phyloP scores from a whole-genome alignment of 495 filamentous ascomycete species.

The Xylaria curta region DNA sequence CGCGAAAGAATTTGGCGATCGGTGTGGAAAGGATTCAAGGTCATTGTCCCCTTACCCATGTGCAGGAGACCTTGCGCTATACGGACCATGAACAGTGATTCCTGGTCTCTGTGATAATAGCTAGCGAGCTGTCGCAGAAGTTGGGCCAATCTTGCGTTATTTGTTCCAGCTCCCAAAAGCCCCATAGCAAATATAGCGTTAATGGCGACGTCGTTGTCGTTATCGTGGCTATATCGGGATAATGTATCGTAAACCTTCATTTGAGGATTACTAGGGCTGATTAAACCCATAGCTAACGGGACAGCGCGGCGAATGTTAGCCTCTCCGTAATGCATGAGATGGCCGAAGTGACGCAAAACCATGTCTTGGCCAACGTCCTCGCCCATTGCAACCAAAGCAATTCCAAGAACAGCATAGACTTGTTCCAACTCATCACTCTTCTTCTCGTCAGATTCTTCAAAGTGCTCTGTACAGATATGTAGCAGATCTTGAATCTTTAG shows the following conservation, averaged over 20 bases:
- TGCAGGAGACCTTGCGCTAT: constrained; percentile 97
- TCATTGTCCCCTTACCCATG: constrained; percentile 98
- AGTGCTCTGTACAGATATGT: constrained; percentile 96
- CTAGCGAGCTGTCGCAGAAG: constrained; percentile 92
- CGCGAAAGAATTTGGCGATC: constrained; percentile 94
- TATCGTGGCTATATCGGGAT: constrained; percentile 98
- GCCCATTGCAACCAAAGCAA: constrained; percentile 95
- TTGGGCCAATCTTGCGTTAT: constrained; percentile 96
- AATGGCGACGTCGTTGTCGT: constrained; percentile 96
- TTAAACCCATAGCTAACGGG: constrained; percentile 94
- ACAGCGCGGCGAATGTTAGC: constrained; percentile 96
- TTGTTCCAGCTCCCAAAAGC: constrained; percentile 93
- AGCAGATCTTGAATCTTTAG: constrained; percentile 95
- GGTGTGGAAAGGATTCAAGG: constrained; percentile 96
- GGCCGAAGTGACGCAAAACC: constrained; percentile 95
- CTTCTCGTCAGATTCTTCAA: constrained; percentile 88
- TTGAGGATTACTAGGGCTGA: constrained; percentile 96
- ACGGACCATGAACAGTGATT: constrained; percentile 97
- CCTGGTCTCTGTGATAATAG: constrained; percentile 96
- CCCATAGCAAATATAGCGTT: constrained; percentile 99
- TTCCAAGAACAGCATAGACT: constrained; percentile 92
- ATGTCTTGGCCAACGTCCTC: constrained; percentile 99
- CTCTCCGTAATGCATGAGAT: constrained; percentile 99
- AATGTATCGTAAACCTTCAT: constrained; percentile 99
- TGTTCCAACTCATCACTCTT: constrained; percentile 94